Base-by-base conservation (phyloP, 768 basidiomycete species). In the Dacryopinax spathularia region DNA sequence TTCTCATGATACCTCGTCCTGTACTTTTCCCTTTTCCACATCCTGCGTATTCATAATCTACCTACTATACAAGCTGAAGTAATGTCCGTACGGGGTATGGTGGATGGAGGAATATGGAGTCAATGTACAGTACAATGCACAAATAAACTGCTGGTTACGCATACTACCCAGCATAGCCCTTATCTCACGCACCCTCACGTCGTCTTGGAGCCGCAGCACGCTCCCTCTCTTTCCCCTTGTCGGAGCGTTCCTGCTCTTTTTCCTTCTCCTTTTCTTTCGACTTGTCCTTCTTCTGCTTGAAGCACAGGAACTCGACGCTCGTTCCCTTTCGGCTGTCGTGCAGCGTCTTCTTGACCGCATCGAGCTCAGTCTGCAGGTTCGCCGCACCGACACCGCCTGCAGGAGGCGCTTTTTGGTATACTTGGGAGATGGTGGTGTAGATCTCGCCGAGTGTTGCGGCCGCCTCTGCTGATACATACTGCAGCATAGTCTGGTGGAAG, bases 291-390 rank as follows among this genome's bases (percentile, higher is more conserved):
- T 66, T 65, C 44, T 68, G 66, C 48, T 86, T 82, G 80, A 98
- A 95, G 76, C 95, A 98, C 72, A 97, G 76, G 68, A 96, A 98
- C 72, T 96, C 91, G 62, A 96, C 88, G 5, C 89, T 90, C 4
- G 96, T 98, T 60, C 91, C 89, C 62, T 89, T 81, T 43, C 93
- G 82, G 27, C 90, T 87, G 65, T 95, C 92, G 37, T 85, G 84
- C 63, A 98, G 75, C 25, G 87, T 92, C 78, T 86, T 88, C 62
- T 94, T 94, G 63, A 99, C 88, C 10, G 87, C 85, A 69, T 97
- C 91, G 61, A 99, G 79, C 70, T 92, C 88, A 20, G 78, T 77
- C 73, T 97, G 91, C 63, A 97, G 75, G 70, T 90, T 90, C 73
- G 88, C 88, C 67, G 91, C 88, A n/a, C 66, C 71, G 35, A 89